Percentiles rank a stretch among this genome's conserved stretches.
Conservation (phyloP, 129 eudicot genomes). For the Arctium minus region DNA sequence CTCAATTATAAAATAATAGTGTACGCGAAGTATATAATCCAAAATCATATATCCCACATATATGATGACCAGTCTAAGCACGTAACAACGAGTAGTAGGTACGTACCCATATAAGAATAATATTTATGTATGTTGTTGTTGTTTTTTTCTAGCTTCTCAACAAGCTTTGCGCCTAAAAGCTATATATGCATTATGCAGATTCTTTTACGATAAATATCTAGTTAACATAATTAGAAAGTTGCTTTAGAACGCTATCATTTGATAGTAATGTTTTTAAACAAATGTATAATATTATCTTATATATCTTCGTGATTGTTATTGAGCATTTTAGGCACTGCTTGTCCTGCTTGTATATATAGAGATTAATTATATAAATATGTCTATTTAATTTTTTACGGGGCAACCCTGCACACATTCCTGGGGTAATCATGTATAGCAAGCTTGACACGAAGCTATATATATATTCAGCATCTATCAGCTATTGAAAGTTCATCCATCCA, state of each 20-base stretch:
- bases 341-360: neutral
- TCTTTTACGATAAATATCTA: neutral
- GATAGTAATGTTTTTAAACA: neutral
- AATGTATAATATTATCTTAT: neutral
- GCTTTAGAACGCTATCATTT: neutral
- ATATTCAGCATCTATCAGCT: neutral
- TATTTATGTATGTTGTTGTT: neutral
- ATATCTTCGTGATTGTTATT: neutral
- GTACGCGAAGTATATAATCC: no score
- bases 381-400: neutral
- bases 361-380: neutral
- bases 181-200: neutral
- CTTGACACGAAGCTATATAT: neutral
- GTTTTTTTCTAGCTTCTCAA: neutral
- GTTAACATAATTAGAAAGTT: neutral
- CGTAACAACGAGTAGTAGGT: neutral
- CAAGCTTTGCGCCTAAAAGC: neutral
- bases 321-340: neutral
- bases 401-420: neutral
- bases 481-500: neutral
- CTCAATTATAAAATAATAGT: neutral
- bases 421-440: neutral
- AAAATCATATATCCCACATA: no score
- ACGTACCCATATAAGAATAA: neutral
- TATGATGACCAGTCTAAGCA: neutral